These are phyloP conservation scores for Ustilago nuda DNA, from an alignment of 1,284 basidiomycete species.

Conservation along the genomic window DNA sequence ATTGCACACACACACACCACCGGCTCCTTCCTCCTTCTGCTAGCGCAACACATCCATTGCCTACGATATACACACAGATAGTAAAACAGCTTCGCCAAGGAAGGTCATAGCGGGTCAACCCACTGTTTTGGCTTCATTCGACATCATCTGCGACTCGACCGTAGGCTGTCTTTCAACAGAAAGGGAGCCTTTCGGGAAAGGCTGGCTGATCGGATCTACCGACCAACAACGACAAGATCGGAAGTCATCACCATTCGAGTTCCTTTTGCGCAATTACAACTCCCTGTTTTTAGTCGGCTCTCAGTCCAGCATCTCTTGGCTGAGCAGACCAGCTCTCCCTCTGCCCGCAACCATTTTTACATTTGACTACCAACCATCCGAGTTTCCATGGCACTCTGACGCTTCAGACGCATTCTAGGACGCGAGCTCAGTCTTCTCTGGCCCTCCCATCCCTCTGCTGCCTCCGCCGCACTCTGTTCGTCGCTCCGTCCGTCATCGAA, in stretches of 20 bases:
- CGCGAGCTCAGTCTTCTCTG: not conserved
- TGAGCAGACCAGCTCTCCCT: not conserved
- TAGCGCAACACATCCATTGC: not conserved
- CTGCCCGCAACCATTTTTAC: not conserved
- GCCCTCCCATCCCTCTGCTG: not conserved
- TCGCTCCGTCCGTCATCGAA: too few relatives aligned
- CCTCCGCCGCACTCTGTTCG: too few relatives aligned
- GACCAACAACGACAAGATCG: not conserved
- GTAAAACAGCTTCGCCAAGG: not conserved
- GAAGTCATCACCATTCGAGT: not conserved
- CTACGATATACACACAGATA: not conserved
- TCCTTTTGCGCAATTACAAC: not conserved
- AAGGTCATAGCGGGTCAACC: not conserved
- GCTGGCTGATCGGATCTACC: not conserved
- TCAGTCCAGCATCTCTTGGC: not conserved
- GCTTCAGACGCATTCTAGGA: not conserved
- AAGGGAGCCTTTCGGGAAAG: not conserved
- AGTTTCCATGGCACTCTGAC: not conserved
- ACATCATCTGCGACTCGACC: not conserved
- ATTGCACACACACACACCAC: not conserved
- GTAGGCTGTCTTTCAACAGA: not conserved
- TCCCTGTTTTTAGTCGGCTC: not conserved
- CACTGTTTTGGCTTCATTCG: constrained; percentile 1
- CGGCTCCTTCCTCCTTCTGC: not conserved
- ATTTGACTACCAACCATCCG: not conserved